Base-by-base conservation (phyloP, 1,284 basidiomycete genomes). In the Pseudozyma sp. region DNA sequence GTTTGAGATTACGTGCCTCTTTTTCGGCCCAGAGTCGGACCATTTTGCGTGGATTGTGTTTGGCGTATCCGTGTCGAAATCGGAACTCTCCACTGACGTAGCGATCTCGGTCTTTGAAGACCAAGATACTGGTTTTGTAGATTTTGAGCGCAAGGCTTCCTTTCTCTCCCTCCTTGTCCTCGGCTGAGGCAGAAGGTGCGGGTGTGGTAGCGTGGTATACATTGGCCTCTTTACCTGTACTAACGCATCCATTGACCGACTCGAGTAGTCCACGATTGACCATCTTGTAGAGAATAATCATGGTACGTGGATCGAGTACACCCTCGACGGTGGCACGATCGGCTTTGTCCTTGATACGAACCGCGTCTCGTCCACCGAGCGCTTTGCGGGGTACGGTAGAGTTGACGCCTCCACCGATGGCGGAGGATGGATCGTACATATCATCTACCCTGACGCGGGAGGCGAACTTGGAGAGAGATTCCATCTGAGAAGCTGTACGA, bases 21-120 rank as follows among this genome's bases (percentile, higher is more conserved):
- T 99, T 99, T 86, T 99, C 97, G 0, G 97, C 97, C 97, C 97
- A 99, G 8, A 99, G 87, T 12, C 94, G 90, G 16, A 99, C 96
- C 96, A 99, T 99, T 87, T 99, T 99, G 43, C 97, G 90, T 10
- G 97, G 96, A 83, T 99, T 99, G 76, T 90, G 91, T 54, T 92
- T 91, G 75, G 91, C 91, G 85, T 99, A 99, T 8, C 96, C 96
- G 70, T 92, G 90, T 42, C 94, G 89, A 87, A 99, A 99, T 10
- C 97, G 91, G 83, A 93, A 92, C 85, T 99, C 97, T 52, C 89
- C 89, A 0, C 91, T 90, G 38, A 98, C 95, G 85, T 98, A 98
- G 63, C 93, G 92, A 83, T 97, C 94, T 12, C 97, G 91, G 80
- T 98, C 93, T 85, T 97, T 97, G 88, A 99, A 99, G 10, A 95